Evolutionary conservation across 306 rosid species (phyloP).

Genomic region (Glycine tomentella): DNA sequence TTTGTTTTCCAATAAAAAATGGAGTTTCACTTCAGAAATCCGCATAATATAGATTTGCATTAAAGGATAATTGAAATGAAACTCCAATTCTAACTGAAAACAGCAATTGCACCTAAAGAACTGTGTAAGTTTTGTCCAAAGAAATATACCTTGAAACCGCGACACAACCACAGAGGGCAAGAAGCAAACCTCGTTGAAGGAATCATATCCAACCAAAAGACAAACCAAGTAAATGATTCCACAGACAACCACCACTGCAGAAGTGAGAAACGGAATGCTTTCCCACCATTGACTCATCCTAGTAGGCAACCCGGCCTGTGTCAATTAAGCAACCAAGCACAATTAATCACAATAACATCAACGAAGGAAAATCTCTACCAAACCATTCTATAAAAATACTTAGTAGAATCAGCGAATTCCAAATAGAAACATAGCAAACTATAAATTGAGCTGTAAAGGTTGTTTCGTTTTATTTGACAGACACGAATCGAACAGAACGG

Average conservation of each 20-base stretch:
- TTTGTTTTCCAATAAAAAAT: not conserved
- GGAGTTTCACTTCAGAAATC: not conserved
- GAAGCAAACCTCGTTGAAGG: conserved; percentile 81
- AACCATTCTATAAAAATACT: conserved; percentile 15
- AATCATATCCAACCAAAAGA: conserved; percentile 92
- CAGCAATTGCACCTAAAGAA: not conserved
- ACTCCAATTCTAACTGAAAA: not conserved
- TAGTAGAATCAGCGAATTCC: conserved; percentile 2
- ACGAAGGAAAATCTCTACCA: not conserved
- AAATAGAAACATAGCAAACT: not conserved
- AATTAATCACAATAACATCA: conserved; percentile 10
- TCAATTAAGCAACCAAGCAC: conserved; percentile 32
- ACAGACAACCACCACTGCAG: conserved; percentile 76
- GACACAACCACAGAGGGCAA: conserved; percentile 71
- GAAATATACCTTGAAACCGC: conserved; percentile 71
- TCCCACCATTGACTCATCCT: conserved; percentile 93
- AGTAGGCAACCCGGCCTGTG: conserved; percentile 84
- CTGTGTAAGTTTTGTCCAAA: not conserved
- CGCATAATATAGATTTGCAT: not conserved
- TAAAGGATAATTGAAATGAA: not conserved
- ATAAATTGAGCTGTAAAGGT: conserved; percentile 22
- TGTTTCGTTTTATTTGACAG: not conserved
- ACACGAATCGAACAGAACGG: not conserved
- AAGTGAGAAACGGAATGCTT: conserved; percentile 87
- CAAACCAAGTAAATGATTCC: conserved; percentile 80